Base-by-base conservation (phyloP, 129 eudicot species). In the Lactuca sativa region DNA sequence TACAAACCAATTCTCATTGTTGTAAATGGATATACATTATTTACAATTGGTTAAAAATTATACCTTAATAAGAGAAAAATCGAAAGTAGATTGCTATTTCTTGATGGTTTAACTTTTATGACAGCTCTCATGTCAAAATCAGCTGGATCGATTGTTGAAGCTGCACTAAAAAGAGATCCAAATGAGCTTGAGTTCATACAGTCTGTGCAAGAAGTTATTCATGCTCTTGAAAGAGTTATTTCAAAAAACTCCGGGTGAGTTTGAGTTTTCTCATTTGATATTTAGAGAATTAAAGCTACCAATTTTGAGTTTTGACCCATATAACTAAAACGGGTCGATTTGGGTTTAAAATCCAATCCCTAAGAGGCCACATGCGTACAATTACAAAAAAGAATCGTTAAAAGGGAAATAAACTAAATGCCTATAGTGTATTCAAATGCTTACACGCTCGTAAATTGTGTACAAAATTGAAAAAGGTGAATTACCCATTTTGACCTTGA, bases 81-180 rank as follows among this genome's bases (percentile, higher is more conserved):
- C 34, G 33, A 37, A 59, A 11, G 14, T 43, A 21, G 5, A 31
- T 70, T 25, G 41, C 33, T 59, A 56, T 54, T 59, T 34, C 7
- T 69, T 48, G 66, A 70, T 43, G 56, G 49, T 59, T 72, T 73
- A 38, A 79, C 62, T 81, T 57, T 48, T 44, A 34, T 56, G 64
- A 62, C 67, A 93, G 99, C 90, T 87, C 90, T 93, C n/a, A 90
- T 93, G 97, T 93, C 99, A 64, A 93, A 93, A 67, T 86, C 99
- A 49, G 95, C 99, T 78, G 99, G 99, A 90, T 87, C 99, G 64
- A 93, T 93, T 71, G 87, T 93, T 78, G 99, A 93, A 83, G 97
- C 95, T 83, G 99, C 90, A 67, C 65, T 93, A 74, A 86, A 91
- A 86, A 83, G 99, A 80, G 99, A 93, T 84, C 99, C 99, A 80